Evolutionary conservation across 768 basidiomycete species (phyloP).

Genomic region (Suillus occidentalis): DNA sequence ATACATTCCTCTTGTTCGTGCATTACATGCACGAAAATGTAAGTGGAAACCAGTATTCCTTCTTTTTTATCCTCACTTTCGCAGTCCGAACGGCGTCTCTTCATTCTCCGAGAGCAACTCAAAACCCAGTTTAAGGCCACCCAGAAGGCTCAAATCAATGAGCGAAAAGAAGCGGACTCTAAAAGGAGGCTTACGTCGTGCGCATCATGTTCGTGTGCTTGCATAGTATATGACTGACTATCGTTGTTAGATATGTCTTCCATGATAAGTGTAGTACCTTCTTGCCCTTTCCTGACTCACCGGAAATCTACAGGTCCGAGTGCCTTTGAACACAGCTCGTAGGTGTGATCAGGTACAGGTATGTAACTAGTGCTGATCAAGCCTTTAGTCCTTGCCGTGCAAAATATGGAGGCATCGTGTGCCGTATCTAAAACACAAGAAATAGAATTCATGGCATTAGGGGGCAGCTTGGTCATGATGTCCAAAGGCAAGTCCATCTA

Average conservation of each 20-base stretch:
- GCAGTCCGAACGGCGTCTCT: slow-evolving; percentile 58
- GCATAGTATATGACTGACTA: background rate
- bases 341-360: slow-evolving; percentile 12
- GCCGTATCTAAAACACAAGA: slow-evolving; percentile 73
- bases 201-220: slow-evolving; percentile 36
- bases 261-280: slow-evolving; percentile 57
- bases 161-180: slow-evolving; percentile 72
- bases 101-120: slow-evolving; percentile 70
- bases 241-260: slow-evolving; percentile 59
- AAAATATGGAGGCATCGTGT: slow-evolving; percentile 86
- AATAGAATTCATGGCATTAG: slow-evolving; percentile 85
- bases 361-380: slow-evolving; percentile 7
- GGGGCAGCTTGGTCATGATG: slow-evolving; percentile 86
- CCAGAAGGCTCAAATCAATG: slow-evolving; percentile 74
- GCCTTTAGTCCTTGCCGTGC: slow-evolving; percentile 69
- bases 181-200: slow-evolving; percentile 81
- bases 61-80: slow-evolving; percentile 7
- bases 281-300: slow-evolving; percentile 15
- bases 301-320: slow-evolving; percentile 61
- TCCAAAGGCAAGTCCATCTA: slow-evolving; percentile 56
- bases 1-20: slow-evolving; percentile 77
- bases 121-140: slow-evolving; percentile 72
- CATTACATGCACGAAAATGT: slow-evolving; percentile 66
- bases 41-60: slow-evolving; percentile 17
- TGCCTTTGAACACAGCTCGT: slow-evolving; percentile 77